Base-by-base conservation (phyloP, 2,329 filamentous ascomycete genomes). In the Penicillium sclerotiorum region DNA sequence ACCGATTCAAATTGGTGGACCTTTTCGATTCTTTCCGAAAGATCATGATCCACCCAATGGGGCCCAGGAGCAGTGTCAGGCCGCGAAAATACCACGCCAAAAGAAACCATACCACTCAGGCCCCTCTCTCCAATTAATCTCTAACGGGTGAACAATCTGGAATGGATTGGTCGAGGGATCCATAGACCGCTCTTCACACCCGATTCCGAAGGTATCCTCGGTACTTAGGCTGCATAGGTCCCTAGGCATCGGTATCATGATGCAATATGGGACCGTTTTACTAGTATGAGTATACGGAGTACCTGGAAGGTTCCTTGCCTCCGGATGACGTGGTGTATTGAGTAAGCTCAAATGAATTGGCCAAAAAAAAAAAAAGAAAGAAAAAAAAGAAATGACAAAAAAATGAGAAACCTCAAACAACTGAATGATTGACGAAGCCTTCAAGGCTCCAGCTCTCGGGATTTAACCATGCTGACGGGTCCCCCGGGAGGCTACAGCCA, bases 41-140 rank as follows among this genome's bases (percentile, higher is more conserved):
- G 49, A 53, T 45, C 49, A 48, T 27, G 47, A 47, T 45, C 52
- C 50, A 57, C 41, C 50, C 42, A 47, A 53, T 57, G 37, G 32
- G 32, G 15, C 33, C 22, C 15, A 44, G 41, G 8, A 27, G 21
- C 35, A 41, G 38, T 47, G 50, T 52, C 48, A 58, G 27, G 22
- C 41, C 13, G 17, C 46, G 41, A 27, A 43, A 27, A 23, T 33
- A 22, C 20, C 13, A 42, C 12, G n/a, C n/a, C n/a, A n/a, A n/a
- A n/a, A n/a, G n/a, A n/a, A n/a, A n/a, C n/a, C 30, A 23, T 15
- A 33, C 9, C 12, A 13, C 12, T 21, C 6, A 15, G 12, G 27
- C 40, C 40, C 17, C 18, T 25, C 18, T 43, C 20, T 23, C 40
- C 40, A 43, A 43, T 43, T 18, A 32, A 43, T 43, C 27, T 43